Evolutionary conservation across 2,329 filamentous ascomycete genomes (phyloP).

Genomic region (Coleophoma eucalyptorum): DNA sequence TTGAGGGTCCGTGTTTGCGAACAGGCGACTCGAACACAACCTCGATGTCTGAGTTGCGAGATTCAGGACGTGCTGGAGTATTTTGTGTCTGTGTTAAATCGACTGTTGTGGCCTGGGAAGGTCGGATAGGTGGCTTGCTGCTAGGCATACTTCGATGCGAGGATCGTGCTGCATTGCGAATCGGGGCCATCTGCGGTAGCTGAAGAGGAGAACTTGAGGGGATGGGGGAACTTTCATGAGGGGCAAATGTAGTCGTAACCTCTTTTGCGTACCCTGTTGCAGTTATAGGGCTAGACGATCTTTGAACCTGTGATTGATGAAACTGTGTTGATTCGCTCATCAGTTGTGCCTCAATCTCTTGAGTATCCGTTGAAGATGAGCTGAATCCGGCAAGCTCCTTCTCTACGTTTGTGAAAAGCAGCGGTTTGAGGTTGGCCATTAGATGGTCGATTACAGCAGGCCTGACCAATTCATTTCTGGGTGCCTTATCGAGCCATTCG

Average conservation of each 20-base stretch:
- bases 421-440: conserved; percentile 52
- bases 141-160: background rate
- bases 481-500: conserved; percentile 47
- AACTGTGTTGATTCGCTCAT: conserved; percentile 21
- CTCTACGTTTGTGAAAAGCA: conserved; percentile 36
- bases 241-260: background rate
- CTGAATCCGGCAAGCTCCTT: conserved; percentile 1
- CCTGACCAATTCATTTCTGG: conserved; percentile 48
- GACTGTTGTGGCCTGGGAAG: conserved; percentile 27
- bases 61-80: background rate
- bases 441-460: conserved; percentile 55
- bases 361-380: conserved; percentile 22
- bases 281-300: background rate
- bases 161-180: background rate
- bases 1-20: conserved; percentile 13
- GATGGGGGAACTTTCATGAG: background rate
- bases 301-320: conserved; percentile 9
- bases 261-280: background rate
- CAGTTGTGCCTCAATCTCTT: conserved; percentile 24
- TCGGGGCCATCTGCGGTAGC: background rate
- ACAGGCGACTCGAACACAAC: conserved; percentile 23
- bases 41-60: conserved; percentile 8
- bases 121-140: background rate
- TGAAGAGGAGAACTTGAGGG: background rate
- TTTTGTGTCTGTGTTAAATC: conserved; percentile 20